A percentile compares a stretch with the other conserved stretches of the same genome.
phyloP scores from a whole-genome alignment of 257 asterid genomes.

The Agastache rugosa region DNA sequence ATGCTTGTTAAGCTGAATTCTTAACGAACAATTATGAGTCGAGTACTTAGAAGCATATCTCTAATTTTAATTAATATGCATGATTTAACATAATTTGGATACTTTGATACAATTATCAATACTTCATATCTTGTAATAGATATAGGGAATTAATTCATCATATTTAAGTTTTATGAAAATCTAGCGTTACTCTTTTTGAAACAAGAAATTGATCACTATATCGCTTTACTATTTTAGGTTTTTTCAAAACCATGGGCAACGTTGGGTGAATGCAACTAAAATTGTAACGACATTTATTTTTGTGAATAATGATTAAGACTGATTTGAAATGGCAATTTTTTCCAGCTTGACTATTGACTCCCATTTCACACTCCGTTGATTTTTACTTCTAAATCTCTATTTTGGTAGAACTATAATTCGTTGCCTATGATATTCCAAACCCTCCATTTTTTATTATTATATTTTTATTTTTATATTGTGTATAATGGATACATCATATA shows the following conservation, averaged over 20 bases:
- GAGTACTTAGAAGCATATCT: too few species aligned
- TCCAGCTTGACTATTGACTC: slow-evolving; percentile 27
- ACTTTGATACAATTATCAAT: background rate
- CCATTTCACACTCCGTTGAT: slow-evolving; percentile 18
- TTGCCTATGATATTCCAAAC: background rate
- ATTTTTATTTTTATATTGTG: too few species aligned
- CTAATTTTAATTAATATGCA: too few species aligned
- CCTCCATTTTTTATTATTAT: background rate
- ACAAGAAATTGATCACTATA: too few species aligned
- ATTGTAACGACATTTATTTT: background rate
- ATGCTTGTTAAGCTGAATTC: too few species aligned
- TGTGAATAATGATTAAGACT: slow-evolving; percentile 6
- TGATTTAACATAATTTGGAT: background rate
- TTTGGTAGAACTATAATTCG: background rate
- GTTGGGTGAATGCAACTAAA: slow-evolving; percentile 15
- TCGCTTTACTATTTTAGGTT: background rate
- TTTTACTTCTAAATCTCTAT: background rate
- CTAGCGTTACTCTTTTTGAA: background rate
- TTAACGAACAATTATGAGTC: too few species aligned
- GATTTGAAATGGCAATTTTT: background rate
- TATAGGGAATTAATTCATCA: too few species aligned
- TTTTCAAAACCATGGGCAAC: background rate
- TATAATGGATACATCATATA: too few species aligned
- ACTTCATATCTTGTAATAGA: too few species aligned
- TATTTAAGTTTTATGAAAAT: background rate